These are phyloP conservation scores for Xerocomus amazonicus DNA, from an alignment of 1,284 basidiomycete species.

Conservation along the genomic window DNA sequence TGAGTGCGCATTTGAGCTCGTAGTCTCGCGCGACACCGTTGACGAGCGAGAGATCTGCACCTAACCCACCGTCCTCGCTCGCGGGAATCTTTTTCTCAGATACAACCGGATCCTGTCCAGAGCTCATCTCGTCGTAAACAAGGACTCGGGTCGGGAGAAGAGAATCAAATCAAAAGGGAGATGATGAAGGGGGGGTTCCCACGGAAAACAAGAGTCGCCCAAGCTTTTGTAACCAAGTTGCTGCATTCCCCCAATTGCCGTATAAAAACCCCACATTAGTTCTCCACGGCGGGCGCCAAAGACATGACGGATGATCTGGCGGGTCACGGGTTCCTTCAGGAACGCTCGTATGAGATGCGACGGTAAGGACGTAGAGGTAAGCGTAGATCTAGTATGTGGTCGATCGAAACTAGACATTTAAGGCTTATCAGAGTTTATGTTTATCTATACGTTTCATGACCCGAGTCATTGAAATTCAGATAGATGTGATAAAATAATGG, in stretches of 20 bases:
- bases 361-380: too few species aligned
- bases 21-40: slow-evolving; percentile 28
- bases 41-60: neutral
- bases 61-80: slow-evolving; percentile 13
- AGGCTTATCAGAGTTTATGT: neutral
- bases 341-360: neutral
- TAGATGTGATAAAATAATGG: too few species aligned
- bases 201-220: slow-evolving; percentile 3
- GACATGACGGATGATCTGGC: too few species aligned
- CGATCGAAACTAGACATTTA: neutral
- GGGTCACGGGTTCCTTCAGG: neutral
- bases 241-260: neutral
- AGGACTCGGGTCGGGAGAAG: neutral
- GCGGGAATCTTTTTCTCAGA: slow-evolving; percentile 16
- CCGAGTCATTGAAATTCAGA: too few species aligned
- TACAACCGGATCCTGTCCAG: neutral
- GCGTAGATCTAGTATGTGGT: neutral
- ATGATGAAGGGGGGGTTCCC: slow-evolving; percentile 16
- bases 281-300: too few species aligned
- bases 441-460: neutral
- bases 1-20: slow-evolving; percentile 28
- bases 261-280: neutral
- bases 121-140: slow-evolving; percentile 11
- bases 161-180: neutral
- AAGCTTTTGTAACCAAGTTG: slow-evolving; percentile 19